Conservation (phyloP, 176 grass and related monocot genomes). For the Oropetium thomaeum region DNA sequence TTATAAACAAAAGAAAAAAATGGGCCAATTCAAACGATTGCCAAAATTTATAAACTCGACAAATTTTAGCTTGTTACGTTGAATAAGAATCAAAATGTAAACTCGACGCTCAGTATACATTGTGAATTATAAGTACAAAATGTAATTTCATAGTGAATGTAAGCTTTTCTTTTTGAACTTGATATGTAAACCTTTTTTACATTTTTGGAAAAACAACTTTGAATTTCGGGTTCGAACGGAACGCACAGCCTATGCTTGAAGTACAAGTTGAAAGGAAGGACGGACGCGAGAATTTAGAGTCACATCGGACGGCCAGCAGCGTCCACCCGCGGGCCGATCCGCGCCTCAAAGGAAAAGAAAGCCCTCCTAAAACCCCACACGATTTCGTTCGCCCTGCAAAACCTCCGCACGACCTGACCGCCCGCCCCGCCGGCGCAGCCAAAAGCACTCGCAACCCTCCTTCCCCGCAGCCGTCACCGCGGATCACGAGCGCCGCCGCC, state of each 20-base stretch:
- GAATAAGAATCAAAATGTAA: too few relatives aligned
- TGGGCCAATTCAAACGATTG: too few relatives aligned
- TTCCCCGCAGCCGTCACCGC: slow-evolving; percentile 4
- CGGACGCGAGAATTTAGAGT: background rate
- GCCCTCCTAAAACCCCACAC: slow-evolving; percentile 51
- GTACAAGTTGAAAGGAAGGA: background rate
- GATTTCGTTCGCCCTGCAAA: background rate
- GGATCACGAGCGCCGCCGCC: slow-evolving; percentile 9
- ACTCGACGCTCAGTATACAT: too few relatives aligned
- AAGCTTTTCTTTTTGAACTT: too few relatives aligned
- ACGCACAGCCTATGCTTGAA: background rate
- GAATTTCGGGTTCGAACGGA: too few relatives aligned
- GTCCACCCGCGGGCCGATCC: background rate
- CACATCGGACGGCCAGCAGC: background rate
- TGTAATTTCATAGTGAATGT: too few relatives aligned
- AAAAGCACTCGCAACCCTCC: background rate
- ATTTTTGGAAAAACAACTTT: too few relatives aligned
- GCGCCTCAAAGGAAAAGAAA: slow-evolving; percentile 19
- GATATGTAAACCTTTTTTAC: too few relatives aligned
- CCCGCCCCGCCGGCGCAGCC: slow-evolving; percentile 30
- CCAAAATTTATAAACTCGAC: too few relatives aligned
- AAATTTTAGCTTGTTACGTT: too few relatives aligned
- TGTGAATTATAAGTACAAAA: too few relatives aligned
- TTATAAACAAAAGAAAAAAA: too few relatives aligned
- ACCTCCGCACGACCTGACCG: background rate